Conservation (phyloP, 106 monocot genomes). For the Cymbidium sinense region DNA sequence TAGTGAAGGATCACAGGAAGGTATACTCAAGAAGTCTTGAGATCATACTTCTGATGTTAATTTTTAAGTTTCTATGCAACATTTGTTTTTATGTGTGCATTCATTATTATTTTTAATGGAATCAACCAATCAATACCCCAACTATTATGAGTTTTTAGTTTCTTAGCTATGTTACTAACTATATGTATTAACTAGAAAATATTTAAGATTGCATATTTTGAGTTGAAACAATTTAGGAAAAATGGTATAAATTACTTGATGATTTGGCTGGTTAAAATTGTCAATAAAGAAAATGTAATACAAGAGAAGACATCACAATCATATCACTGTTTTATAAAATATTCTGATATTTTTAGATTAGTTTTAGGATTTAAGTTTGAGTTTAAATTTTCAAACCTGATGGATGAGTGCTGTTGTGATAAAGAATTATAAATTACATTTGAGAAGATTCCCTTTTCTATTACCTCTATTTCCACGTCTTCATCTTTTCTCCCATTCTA, state of each 20-base stretch:
- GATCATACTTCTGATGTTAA: neutral
- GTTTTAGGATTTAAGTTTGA: neutral
- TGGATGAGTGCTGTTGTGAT: neutral
- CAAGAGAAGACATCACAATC: neutral
- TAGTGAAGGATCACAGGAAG: constrained; percentile 49
- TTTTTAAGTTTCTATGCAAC: neutral
- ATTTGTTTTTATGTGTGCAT: neutral
- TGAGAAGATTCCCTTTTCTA: neutral
- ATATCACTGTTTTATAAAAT: neutral
- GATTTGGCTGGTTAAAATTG: neutral
- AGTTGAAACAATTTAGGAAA: neutral
- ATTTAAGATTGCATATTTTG: neutral
- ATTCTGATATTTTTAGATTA: neutral
- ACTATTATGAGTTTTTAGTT: neutral
- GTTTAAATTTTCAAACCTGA: neutral
- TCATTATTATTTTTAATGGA: neutral
- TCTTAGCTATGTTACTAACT: neutral
- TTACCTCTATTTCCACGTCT: neutral
- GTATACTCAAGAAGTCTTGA: constrained; percentile 10
- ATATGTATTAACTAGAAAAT: neutral
- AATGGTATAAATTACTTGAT: neutral
- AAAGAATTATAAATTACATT: neutral
- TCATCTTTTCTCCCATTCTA: too few species aligned
- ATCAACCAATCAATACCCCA: too few species aligned
- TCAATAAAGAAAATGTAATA: neutral